These are phyloP conservation scores for Vaucheria bursata DNA, from an alignment of 352 stramenopile genomes.

Conservation along the genomic window DNA sequence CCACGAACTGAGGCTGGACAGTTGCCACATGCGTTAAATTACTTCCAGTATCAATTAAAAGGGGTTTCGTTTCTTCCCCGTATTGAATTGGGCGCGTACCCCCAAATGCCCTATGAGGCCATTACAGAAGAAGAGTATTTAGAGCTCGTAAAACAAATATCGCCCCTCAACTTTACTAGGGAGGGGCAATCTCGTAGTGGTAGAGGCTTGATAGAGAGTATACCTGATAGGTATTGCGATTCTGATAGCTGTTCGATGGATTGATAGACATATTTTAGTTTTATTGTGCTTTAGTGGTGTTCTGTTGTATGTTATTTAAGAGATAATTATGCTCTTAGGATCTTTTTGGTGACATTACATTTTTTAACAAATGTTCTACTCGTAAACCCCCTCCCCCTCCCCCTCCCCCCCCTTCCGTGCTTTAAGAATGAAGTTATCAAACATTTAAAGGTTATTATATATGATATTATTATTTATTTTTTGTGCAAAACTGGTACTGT, in stretches of 20 bases:
- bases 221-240: slow-evolving; percentile 49
- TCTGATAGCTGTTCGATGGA: slow-evolving; percentile 12
- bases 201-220: slow-evolving; percentile 20
- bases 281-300: too few species aligned
- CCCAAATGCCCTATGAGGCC: slow-evolving; percentile 75
- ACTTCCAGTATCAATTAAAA: slow-evolving; percentile 88
- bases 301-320: too few species aligned
- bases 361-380: too few species aligned
- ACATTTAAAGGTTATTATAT: too few species aligned
- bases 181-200: background rate
- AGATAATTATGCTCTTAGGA: too few species aligned
- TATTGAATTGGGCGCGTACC: slow-evolving; percentile 66
- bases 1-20: slow-evolving; percentile 65
- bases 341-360: too few species aligned
- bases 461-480: too few species aligned
- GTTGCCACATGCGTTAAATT: slow-evolving; percentile 69
- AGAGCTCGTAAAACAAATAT: slow-evolving; percentile 48
- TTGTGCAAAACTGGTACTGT: too few species aligned
- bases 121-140: slow-evolving; percentile 65
- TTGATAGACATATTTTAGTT: too few species aligned
- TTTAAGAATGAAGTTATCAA: too few species aligned
- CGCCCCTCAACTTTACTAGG: slow-evolving; percentile 17
- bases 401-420: too few species aligned
- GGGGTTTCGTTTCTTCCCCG: slow-evolving; percentile 75
- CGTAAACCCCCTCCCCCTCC: too few species aligned